Base-by-base conservation (phyloP, 129 eudicot genomes). In the Saussurea involucrata region DNA sequence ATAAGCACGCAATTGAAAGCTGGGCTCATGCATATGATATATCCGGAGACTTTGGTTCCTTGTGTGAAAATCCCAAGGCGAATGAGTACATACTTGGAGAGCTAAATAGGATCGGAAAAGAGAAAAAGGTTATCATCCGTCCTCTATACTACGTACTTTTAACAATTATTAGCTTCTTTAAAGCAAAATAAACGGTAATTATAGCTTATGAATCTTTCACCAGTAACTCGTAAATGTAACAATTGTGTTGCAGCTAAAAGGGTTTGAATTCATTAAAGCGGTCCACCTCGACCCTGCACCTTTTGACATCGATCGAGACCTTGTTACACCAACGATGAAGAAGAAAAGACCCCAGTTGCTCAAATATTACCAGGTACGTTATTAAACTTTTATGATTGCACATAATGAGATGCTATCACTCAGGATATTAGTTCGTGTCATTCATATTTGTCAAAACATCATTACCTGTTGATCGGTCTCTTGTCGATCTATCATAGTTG, bases 261-360 rank as follows among this genome's bases (percentile, higher is more conserved):
- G 98, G 5, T 93, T 93, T 82, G 96, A 93, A 77, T 74, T 88
- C 10, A 74, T 93, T 24, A 93, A 85, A 81, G 92, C 89, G 20
- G 71, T 90, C 71, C 92, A 90, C 87, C 86, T 93, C 74, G 96
- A 93, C 61, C 96, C 92, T 4, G 80, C 76, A 49, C 98, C 92
- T n/a, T 93, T 93, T 68, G 94, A 90, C 88, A 90, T 93, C 78
- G 95, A 93, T 1, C 92, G 90, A n/a, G 98, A 93, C 82, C 98
- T 93, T 63, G 72, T 90, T 21, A 93, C 98, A 6, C 98, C 94
- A 3, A 93, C 96, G 17, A 82, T 81, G 65, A 93, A 93, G 86
- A 90, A 90, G 90, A 90, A 93, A 79, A 82, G 98, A 80, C 96
- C 98, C 21, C 96, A 93, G 80, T 21, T 93, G 89, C 88, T 79